Evolutionary conservation across 2,329 filamentous ascomycete species (phyloP), one percentile per base, ranked within the genome.

Genomic region (Pestalotiopsis sp.): DNA sequence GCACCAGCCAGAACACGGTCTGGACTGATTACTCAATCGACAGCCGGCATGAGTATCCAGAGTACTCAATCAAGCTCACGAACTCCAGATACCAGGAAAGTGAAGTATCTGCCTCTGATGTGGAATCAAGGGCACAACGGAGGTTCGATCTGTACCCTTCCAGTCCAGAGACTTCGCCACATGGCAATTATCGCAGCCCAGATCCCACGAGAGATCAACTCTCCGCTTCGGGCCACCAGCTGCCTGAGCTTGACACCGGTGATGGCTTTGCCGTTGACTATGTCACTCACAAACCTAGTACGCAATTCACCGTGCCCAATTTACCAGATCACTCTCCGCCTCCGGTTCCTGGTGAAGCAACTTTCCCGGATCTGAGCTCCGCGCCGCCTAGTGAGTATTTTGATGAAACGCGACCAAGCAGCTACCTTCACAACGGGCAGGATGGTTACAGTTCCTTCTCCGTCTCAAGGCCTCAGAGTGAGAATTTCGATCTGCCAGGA

Each of bases 21-120:
- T 90, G 88, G 88, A 90, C 88, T 31, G 87, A 90, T 73, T 85
- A 87, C 69, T 88, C 87, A 0, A 79, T 89, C 11, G 86, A 87
- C 17, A 89, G 86, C 69, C 82, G 80, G 23, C 85, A 87, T 38
- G 79, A 79, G 20, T 76, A 75, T 49, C 80, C 78, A 5, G 77
- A 79, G 17, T 77, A 76, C 65, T 76, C 72, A 25, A 70, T 72
- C 25, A 72, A 72, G 31, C 65, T 75, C 71, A 39, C 71, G 14
- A 72, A 74, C 49, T 75, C 73, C 12, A 67, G 70, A 23, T 76
- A 74, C 70, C 74, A 64, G 20, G 75, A 76, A 23, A 74, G 72
- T n/a, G 72, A 71, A 13, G 67, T 73, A 36, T 36, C 31, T 36
- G 31, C 31, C 41, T 78, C 75, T 3, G 77, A 76, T 27, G 73